A percentile compares a stretch with the other conserved stretches of the same genome.
phyloP scores from a whole-genome alignment of 1,139 yeast species.

The Saccharomyces hybrid region DNA sequence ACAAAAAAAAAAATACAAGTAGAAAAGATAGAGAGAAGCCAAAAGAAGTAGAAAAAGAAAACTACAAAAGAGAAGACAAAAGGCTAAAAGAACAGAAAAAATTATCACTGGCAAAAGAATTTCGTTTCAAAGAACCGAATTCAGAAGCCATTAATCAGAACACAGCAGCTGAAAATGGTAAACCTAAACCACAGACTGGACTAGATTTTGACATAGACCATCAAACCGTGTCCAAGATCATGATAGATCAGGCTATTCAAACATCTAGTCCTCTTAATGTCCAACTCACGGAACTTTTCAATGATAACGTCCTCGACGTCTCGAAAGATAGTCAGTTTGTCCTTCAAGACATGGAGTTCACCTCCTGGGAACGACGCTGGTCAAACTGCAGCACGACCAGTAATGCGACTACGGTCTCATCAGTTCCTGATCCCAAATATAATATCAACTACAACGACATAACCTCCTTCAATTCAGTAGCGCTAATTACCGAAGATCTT shows the following conservation, averaged over 20 bases:
- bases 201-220: not conserved
- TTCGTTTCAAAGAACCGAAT: not conserved
- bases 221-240: not conserved
- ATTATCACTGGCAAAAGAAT: not conserved
- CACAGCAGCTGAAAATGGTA: not conserved
- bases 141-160: not conserved
- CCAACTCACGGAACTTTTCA: not conserved
- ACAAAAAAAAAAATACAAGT: not conserved
- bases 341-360: not conserved
- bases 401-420: not conserved
- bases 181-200: not conserved
- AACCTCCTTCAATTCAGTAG: not conserved
- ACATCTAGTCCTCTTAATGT: not conserved
- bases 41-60: not conserved
- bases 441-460: not conserved
- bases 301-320: not conserved
- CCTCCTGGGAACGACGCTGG: not conserved
- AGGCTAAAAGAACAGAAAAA: not conserved
- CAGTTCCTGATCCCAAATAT: not conserved
- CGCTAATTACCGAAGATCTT: not conserved
- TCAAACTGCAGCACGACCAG: not conserved
- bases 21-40: not conserved
- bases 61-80: not conserved
- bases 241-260: not conserved
- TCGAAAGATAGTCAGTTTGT: not conserved